phyloP scores from a whole-genome alignment of 441 rosid genomes.

The Hura crepitans region DNA sequence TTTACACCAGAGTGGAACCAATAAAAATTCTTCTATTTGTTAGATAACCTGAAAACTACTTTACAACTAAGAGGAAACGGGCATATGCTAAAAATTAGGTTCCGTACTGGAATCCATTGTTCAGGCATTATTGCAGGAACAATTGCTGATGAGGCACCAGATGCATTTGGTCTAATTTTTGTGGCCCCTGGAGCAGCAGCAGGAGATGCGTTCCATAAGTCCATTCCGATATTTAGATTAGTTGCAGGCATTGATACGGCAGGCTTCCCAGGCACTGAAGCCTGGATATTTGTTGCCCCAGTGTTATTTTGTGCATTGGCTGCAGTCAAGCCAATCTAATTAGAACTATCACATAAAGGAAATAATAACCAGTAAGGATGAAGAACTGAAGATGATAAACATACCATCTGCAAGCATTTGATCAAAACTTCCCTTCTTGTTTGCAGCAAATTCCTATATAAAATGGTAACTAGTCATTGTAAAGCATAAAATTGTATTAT shows the following conservation, averaged over 20 bases:
- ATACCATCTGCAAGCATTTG: conserved; percentile 91
- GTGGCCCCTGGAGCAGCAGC: conserved; percentile 51
- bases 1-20: background rate
- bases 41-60: background rate
- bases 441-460: conserved; percentile 50
- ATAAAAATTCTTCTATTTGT: background rate
- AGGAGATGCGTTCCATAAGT: conserved; percentile 61
- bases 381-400: background rate
- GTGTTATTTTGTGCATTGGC: conserved; percentile 62
- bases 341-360: conserved; percentile 8
- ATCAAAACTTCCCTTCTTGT: conserved; percentile 66
- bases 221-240: conserved; percentile 89
- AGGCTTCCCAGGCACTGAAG: conserved; percentile 62
- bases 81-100: conserved; percentile 1
- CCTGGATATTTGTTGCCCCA: conserved; percentile 34
- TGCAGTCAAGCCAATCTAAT: conserved; percentile 29
- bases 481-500: background rate
- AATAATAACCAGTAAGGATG: background rate
- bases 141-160: conserved; percentile 38
- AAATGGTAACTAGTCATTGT: conserved; percentile 12
- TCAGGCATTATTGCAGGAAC: conserved; percentile 48
- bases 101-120: conserved; percentile 60
- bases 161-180: conserved; percentile 48
- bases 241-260: conserved; percentile 54
- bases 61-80: background rate